Evolutionary conservation across 2,329 filamentous ascomycete genomes (phyloP).

Genomic region (Cladobotryum mycophilum): DNA sequence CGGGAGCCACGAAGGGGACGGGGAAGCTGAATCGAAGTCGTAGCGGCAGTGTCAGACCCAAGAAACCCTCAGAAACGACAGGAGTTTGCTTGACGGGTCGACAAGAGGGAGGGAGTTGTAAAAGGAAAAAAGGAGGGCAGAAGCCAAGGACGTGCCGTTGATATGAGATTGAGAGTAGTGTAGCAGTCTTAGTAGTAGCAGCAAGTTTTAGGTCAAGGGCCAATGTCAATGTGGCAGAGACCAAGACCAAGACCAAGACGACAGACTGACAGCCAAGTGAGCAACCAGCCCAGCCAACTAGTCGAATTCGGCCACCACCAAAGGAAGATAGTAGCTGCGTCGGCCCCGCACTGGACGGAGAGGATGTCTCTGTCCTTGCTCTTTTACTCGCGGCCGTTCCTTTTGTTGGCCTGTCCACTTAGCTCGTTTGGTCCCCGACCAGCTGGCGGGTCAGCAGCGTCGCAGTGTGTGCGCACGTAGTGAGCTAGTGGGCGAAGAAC

Average conservation of each 20-base stretch:
- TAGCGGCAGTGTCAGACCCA: neutral
- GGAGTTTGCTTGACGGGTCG: neutral
- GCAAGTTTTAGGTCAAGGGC: too few relatives aligned
- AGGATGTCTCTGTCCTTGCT: slow-evolving; percentile 18
- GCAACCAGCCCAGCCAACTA: slow-evolving; percentile 7
- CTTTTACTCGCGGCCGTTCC: slow-evolving; percentile 16
- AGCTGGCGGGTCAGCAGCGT: slow-evolving; percentile 13
- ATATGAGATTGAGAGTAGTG: slow-evolving; percentile 9
- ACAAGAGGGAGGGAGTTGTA: neutral
- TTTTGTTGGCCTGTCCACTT: slow-evolving; percentile 12
- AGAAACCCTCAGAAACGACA: too few relatives aligned
- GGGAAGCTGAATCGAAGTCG: neutral
- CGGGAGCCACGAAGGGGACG: neutral
- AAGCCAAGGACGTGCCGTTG: slow-evolving; percentile 7
- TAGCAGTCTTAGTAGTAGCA: too few relatives aligned
- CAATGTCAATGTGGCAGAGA: slow-evolving; percentile 3
- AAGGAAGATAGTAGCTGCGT: slow-evolving; percentile 6
- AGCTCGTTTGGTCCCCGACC: slow-evolving; percentile 8
- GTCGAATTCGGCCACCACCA: slow-evolving; percentile 4
- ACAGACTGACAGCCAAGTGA: neutral
- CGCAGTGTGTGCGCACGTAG: slow-evolving; percentile 4
- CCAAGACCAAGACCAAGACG: neutral
- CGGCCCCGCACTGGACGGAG: slow-evolving; percentile 15
- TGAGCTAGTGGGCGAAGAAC: neutral
- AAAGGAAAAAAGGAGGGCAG: neutral